These are phyloP conservation scores for Mallotus japonicus DNA, from an alignment of 441 rosid genomes.

Conservation along the genomic window DNA sequence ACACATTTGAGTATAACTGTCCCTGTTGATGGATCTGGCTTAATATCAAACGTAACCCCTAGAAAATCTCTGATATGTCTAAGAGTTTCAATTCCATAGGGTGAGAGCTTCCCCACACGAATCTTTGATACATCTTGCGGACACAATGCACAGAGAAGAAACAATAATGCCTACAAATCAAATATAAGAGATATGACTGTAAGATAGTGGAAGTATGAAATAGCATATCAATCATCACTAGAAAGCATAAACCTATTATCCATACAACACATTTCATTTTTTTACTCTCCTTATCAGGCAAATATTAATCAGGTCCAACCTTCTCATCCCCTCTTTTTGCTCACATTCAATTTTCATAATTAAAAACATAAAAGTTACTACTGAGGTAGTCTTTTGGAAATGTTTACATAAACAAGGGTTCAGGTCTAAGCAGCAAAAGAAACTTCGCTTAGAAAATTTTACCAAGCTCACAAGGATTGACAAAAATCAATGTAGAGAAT, in stretches of 20 bases:
- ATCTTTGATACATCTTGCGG: constrained; percentile 76
- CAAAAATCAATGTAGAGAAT: background rate
- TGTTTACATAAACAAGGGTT: background rate
- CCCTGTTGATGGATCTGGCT: constrained; percentile 65
- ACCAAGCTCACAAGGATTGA: background rate
- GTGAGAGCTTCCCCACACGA: constrained; percentile 77
- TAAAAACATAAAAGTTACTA: background rate
- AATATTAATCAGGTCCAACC: background rate
- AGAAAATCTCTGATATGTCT: constrained; percentile 68
- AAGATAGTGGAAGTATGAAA: background rate
- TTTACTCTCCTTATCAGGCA: background rate
- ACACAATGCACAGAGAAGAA: constrained; percentile 72
- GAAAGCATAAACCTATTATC: background rate
- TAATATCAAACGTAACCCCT: constrained; percentile 54
- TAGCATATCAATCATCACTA: background rate
- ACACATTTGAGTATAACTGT: constrained; percentile 70
- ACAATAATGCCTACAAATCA: constrained; percentile 63
- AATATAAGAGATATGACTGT: constrained; percentile 9
- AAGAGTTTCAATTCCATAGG: constrained; percentile 72
- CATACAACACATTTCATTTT: background rate
- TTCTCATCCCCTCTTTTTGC: background rate
- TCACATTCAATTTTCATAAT: background rate
- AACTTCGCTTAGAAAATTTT: background rate
- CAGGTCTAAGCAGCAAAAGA: background rate
- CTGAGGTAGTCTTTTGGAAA: background rate